Evolutionary conservation across 805 yeast genomes (phyloP).

Genomic region (Hanseniaspora vineae): DNA sequence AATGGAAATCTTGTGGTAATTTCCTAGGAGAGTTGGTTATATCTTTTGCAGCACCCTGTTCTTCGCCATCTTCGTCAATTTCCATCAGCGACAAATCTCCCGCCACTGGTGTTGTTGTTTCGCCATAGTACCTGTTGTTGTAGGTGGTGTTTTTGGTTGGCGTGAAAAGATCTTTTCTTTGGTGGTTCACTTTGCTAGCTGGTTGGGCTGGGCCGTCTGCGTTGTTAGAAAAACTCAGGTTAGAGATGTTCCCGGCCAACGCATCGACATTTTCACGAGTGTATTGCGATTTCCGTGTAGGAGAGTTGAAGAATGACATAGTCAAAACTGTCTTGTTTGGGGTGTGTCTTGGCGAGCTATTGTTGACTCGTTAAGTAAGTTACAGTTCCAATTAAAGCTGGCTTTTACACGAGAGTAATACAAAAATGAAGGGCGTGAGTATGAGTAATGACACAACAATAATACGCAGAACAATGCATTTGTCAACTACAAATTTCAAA

Average conservation of each 20-base stretch:
- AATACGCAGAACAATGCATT: too few relatives aligned
- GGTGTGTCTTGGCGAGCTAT: too few relatives aligned
- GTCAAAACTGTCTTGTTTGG: background rate
- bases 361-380: too few relatives aligned
- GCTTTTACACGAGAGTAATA: too few relatives aligned
- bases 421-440: too few relatives aligned
- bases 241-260: slow-evolving; percentile 23
- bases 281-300: background rate
- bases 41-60: slow-evolving; percentile 6
- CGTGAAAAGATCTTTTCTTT: slow-evolving; percentile 8
- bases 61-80: slow-evolving; percentile 15
- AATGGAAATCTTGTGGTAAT: slow-evolving; percentile 34
- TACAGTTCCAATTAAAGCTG: too few relatives aligned
- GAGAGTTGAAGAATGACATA: background rate
- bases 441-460: too few relatives aligned
- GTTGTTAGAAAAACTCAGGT: slow-evolving; percentile 15
- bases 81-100: slow-evolving; percentile 24
- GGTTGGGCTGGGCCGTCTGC: background rate
- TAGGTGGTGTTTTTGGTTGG: slow-evolving; percentile 10
- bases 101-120: slow-evolving; percentile 12
- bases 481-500: too few relatives aligned
- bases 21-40: slow-evolving; percentile 23
- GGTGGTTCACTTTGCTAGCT: slow-evolving; percentile 8
- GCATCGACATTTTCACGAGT: slow-evolving; percentile 18
- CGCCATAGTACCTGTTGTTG: slow-evolving; percentile 4